Percentiles rank a stretch among this genome's conserved stretches.
These are phyloP conservation scores for Chaetomium globosum DNA, from an alignment of 2,329 filamentous ascomycete genomes.

Conservation along the genomic window DNA sequence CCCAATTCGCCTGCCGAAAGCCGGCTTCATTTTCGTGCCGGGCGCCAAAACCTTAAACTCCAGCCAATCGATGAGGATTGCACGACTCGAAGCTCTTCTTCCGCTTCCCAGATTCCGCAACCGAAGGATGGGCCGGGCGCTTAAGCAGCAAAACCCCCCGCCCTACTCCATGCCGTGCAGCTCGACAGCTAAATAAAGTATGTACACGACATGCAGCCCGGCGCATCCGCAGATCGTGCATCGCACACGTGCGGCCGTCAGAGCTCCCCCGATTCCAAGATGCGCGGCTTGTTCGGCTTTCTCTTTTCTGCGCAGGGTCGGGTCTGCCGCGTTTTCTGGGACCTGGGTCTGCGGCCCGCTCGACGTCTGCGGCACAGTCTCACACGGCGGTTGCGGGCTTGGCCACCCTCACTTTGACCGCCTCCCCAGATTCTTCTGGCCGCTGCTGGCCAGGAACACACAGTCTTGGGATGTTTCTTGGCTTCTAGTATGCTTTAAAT, in stretches of 20 bases:
- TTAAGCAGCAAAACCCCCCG: background rate
- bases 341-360: background rate
- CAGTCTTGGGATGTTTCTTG: background rate
- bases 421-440: conserved; percentile 8
- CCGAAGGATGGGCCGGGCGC: conserved; percentile 9
- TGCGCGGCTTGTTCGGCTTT: conserved; percentile 4
- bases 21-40: conserved; percentile 1
- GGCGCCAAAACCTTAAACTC: background rate
- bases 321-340: background rate
- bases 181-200: background rate
- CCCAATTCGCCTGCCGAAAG: conserved; percentile 1
- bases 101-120: background rate
- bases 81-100: background rate
- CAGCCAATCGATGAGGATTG: background rate
- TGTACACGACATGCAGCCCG: background rate
- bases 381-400: background rate
- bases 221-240: conserved; percentile 13
- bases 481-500: background rate
- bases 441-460: background rate
- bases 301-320: background rate
- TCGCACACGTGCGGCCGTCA: background rate
- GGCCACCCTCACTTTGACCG: background rate
- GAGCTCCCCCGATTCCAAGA: no score
- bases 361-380: conserved; percentile 15
- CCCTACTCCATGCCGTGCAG: background rate